Evolutionary conservation across 768 basidiomycete species (phyloP).

Genomic region (Piloderma croceum): DNA sequence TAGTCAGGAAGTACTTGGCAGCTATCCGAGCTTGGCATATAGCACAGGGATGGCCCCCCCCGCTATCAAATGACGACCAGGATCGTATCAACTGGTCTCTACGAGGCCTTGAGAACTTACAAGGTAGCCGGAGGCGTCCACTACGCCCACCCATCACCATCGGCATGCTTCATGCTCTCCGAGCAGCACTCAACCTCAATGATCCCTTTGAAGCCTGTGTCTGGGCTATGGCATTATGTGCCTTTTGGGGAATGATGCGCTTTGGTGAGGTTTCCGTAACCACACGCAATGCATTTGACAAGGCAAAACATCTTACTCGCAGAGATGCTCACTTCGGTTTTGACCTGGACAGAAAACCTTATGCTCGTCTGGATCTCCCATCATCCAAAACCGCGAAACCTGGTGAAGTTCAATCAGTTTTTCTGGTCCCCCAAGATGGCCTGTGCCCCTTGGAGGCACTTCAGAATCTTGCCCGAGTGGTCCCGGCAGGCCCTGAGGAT

Average conservation of each 20-base stretch:
- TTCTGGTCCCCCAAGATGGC: constrained; percentile 15
- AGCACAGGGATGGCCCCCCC: constrained; percentile 33
- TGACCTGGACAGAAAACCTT: constrained; percentile 23
- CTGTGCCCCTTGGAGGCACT: constrained; percentile 29
- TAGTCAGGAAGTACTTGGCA: constrained; percentile 29
- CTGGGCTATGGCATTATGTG: constrained; percentile 24
- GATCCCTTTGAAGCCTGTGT: constrained; percentile 36
- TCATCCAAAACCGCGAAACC: constrained; percentile 29
- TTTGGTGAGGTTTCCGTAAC: constrained; percentile 33
- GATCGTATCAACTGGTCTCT: constrained; percentile 25
- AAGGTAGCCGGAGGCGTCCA: constrained; percentile 14
- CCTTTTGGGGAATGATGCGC: constrained; percentile 36
- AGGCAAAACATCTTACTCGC: constrained; percentile 19
- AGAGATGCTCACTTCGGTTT: constrained; percentile 12
- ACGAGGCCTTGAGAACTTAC: constrained; percentile 22
- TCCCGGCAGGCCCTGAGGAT: constrained; percentile 21
- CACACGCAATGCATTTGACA: constrained; percentile 16
- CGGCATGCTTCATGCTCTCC: constrained; percentile 23
- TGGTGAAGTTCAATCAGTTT: constrained; percentile 28
- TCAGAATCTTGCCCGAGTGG: constrained; percentile 21
- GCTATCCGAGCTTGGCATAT: constrained; percentile 35
- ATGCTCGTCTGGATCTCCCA: constrained; percentile 24
- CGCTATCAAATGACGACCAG: constrained; percentile 15
- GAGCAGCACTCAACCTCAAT: constrained; percentile 13
- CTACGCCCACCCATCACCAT: constrained; percentile 30